Conservation (phyloP, 345 rosid genomes). For the Gynandropsis gynandra region DNA sequence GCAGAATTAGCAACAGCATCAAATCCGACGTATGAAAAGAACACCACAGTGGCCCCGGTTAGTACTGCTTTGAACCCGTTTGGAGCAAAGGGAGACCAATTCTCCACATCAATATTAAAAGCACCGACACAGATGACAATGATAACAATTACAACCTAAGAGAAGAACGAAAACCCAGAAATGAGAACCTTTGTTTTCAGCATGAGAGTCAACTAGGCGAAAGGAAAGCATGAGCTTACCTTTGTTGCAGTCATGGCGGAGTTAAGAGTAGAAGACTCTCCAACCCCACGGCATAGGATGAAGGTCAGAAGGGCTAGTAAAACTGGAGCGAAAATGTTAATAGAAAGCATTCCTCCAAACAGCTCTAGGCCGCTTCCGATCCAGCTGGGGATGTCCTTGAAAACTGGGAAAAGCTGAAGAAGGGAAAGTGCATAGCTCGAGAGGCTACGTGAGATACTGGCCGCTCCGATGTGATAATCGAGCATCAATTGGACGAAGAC, state of each 20-base stretch:
- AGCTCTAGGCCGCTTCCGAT: constrained; percentile 79
- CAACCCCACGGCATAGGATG: constrained; percentile 66
- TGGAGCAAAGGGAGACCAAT: constrained; percentile 95
- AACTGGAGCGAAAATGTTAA: constrained; percentile 71
- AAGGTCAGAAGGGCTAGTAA: constrained; percentile 64
- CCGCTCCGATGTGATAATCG: constrained; percentile 95
- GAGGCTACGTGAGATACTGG: constrained; percentile 90
- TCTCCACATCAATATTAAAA: constrained; percentile 76
- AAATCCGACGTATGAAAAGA: constrained; percentile 97
- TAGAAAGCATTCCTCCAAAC: constrained; percentile 72
- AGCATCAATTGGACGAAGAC: constrained; percentile 87
- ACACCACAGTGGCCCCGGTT: constrained; percentile 87
- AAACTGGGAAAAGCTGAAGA: constrained; percentile 62
- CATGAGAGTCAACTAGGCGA: not conserved
- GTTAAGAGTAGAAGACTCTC: constrained; percentile 75
- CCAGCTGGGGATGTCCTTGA: constrained; percentile 67
- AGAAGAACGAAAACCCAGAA: constrained; percentile 6
- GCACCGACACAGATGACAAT: constrained; percentile 69
- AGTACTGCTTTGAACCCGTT: constrained; percentile 65
- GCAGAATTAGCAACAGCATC: constrained; percentile 98
- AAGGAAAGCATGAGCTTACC: constrained; percentile 26
- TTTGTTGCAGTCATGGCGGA: constrained; percentile 73
- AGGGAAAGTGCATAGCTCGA: constrained; percentile 69
- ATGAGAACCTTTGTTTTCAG: not conserved
- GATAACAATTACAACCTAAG: constrained; percentile 79